Evolutionary conservation across 306 rosid genomes (phyloP).

Genomic region (Pyrus betulifolia): DNA sequence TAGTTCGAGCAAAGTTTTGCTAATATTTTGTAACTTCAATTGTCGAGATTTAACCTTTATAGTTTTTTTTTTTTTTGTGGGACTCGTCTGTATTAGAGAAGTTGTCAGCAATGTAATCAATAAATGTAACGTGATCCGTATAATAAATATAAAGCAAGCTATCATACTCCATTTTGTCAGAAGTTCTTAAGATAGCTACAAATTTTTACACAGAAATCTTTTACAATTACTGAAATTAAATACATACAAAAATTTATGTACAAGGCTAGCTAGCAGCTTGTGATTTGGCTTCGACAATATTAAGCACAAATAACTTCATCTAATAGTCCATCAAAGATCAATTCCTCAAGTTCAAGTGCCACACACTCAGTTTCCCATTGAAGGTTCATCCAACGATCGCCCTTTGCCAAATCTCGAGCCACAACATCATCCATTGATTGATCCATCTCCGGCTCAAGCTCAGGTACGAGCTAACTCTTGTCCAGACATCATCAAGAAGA

Average conservation of each 20-base stretch:
- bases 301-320: conserved; percentile 40
- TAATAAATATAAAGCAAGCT: neutral
- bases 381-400: conserved; percentile 65
- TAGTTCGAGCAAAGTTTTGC: too few relatives aligned
- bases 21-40: too few relatives aligned
- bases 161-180: neutral
- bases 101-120: too few relatives aligned
- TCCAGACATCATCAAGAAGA: conserved; percentile 54
- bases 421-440: conserved; percentile 69
- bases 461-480: conserved; percentile 25
- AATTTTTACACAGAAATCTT: neutral
- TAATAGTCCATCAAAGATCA: conserved; percentile 59
- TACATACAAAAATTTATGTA: conserved; percentile 1
- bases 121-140: too few relatives aligned
- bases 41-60: too few relatives aligned
- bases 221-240: neutral
- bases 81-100: too few relatives aligned
- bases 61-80: too few relatives aligned
- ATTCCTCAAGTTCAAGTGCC: conserved; percentile 69
- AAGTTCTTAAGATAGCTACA: neutral
- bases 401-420: conserved; percentile 48
- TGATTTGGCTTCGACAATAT: neutral
- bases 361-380: conserved; percentile 62
- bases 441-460: conserved; percentile 73
- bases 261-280: neutral